These are phyloP conservation scores for Cercospora janseana DNA, from an alignment of 2,329 filamentous ascomycete genomes.

Conservation along the genomic window DNA sequence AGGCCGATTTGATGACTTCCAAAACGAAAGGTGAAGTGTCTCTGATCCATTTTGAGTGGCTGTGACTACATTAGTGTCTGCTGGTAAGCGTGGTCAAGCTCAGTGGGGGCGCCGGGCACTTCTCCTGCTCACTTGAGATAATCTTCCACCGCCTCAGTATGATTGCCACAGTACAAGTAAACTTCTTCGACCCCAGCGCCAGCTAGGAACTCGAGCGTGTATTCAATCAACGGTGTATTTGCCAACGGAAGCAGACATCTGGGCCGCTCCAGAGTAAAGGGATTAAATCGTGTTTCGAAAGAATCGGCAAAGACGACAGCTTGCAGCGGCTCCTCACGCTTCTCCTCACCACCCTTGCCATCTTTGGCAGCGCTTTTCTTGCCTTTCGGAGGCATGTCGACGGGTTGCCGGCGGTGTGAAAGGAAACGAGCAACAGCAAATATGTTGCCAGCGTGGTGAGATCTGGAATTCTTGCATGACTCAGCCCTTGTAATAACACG, in stretches of 20 bases:
- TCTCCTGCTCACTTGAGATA: conserved; percentile 74
- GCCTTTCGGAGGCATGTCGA: conserved; percentile 49
- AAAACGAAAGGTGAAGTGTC: conserved; percentile 78
- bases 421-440: background rate
- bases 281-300: conserved; percentile 87
- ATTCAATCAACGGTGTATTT: conserved; percentile 93
- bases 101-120: too few species aligned
- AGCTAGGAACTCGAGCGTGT: conserved; percentile 92
- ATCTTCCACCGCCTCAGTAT: conserved; percentile 80
- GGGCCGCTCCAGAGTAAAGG: conserved; percentile 84
- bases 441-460: background rate
- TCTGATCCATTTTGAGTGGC: conserved; percentile 66
- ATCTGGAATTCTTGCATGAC: conserved; percentile 12
- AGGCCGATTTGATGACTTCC: conserved; percentile 82
- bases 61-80: conserved; percentile 13
- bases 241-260: conserved; percentile 92
- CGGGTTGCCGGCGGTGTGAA: conserved; percentile 15
- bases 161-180: conserved; percentile 85
- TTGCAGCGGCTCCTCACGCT: conserved; percentile 62
- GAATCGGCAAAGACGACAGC: conserved; percentile 83
- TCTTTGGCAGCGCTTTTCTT: conserved; percentile 44
- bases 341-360: conserved; percentile 51
- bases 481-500: background rate
- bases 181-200: conserved; percentile 94
- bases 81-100: too few species aligned